These are phyloP conservation scores for Hydrangea macrophylla DNA, from an alignment of 148 eudicot genomes.

Conservation along the genomic window DNA sequence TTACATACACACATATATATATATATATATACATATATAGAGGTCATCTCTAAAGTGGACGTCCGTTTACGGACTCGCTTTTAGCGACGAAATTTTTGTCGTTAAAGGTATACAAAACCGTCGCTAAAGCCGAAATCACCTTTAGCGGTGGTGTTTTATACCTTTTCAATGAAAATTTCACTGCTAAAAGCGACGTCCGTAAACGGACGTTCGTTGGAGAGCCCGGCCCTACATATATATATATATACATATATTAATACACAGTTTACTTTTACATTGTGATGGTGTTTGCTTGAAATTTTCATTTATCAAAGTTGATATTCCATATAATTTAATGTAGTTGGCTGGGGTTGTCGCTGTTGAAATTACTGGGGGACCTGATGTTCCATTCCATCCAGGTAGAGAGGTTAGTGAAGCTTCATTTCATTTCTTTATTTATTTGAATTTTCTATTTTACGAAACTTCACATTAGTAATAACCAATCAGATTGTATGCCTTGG, in stretches of 20 bases:
- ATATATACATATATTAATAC: background rate
- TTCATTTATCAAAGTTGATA: background rate
- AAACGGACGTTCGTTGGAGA: no score
- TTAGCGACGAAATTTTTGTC: no score
- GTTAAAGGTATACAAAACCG: no score
- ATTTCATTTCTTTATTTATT: background rate
- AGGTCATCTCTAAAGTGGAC: no score
- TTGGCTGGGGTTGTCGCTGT: constrained; percentile 96
- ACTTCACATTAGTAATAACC: background rate
- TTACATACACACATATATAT: no score
- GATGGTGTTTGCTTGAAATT: background rate
- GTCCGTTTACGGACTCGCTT: no score
- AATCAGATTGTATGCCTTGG: background rate
- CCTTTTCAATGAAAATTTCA: no score
- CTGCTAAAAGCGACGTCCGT: no score
- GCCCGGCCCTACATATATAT: background rate
- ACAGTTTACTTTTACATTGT: no score
- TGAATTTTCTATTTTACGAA: background rate
- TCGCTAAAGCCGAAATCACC: no score
- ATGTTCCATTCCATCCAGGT: constrained; percentile 95
- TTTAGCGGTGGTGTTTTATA: no score
- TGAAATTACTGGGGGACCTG: constrained; percentile 94
- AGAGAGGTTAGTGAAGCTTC: constrained; percentile 53
- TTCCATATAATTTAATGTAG: constrained; percentile 21
- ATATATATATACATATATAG: no score